These are phyloP conservation scores for Lecanicillium sp. DNA, from an alignment of 2,329 filamentous ascomycete species.

Conservation along the genomic window DNA sequence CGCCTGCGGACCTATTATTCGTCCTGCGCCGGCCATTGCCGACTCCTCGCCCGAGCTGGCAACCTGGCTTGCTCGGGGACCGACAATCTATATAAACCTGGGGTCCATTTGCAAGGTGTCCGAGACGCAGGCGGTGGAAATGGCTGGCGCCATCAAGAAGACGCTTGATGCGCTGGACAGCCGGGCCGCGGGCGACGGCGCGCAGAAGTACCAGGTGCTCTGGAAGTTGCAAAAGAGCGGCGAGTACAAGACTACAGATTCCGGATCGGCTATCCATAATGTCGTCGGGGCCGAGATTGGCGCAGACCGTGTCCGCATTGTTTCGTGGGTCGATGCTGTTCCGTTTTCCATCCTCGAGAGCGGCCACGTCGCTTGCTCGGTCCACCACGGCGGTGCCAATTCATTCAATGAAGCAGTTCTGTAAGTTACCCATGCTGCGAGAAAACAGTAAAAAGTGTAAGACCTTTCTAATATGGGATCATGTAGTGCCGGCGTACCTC, in stretches of 20 bases:
- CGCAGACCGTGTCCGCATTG: constrained; percentile 24
- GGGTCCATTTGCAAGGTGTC: constrained; percentile 30
- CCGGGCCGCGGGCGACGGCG: neutral
- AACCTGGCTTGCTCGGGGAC: constrained; percentile 31
- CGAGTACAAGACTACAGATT: constrained; percentile 7
- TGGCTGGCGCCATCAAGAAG: constrained; percentile 27
- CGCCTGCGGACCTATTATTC: constrained; percentile 39
- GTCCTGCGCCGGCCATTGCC: constrained; percentile 21
- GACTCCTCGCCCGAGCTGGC: constrained; percentile 31
- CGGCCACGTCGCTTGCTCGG: constrained; percentile 28
- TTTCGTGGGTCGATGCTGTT: constrained; percentile 31
- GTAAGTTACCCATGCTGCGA: too few species aligned
- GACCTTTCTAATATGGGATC: neutral
- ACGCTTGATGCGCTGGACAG: constrained; percentile 22
- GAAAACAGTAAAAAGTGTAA: too few species aligned
- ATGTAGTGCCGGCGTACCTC: constrained; percentile 5
- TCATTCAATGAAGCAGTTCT: constrained; percentile 30
- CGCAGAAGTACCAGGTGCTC: constrained; percentile 18
- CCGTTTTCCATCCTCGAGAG: constrained; percentile 27
- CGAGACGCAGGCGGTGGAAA: constrained; percentile 26
- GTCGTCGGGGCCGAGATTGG: constrained; percentile 19
- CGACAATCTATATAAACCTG: constrained; percentile 41
- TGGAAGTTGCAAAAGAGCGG: constrained; percentile 24
- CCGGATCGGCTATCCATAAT: constrained; percentile 10
- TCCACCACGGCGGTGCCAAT: constrained; percentile 41